Percentiles rank a stretch among this genome's conserved stretches.
Conservation (phyloP, 306 rosid species). For the Boehmeria nivea region DNA sequence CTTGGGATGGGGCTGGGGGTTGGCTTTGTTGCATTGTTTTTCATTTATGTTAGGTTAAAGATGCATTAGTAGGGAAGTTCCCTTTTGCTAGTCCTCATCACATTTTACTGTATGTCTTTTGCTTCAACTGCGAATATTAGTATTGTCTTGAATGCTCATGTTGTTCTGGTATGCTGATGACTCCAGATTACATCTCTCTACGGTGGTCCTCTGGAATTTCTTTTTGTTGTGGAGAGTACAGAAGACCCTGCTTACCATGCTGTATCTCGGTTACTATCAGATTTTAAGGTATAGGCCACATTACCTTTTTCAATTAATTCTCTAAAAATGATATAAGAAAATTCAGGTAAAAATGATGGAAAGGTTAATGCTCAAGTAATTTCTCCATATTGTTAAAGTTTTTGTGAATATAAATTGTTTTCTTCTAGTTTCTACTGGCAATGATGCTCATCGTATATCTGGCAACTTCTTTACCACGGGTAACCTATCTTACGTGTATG, state of each 20-base stretch:
- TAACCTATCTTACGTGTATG: conserved; percentile 12
- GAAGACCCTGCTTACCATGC: conserved; percentile 84
- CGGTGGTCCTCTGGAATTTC: conserved; percentile 91
- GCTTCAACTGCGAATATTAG: no score
- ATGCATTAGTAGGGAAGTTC: background rate
- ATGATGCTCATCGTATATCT: no score
- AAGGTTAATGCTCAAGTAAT: background rate
- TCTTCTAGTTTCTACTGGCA: no score
- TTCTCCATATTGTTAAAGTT: no score
- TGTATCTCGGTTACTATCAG: conserved; percentile 52
- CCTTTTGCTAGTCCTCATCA: conserved; percentile 9
- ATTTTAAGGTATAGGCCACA: conserved; percentile 46
- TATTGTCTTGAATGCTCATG: conserved; percentile 5
- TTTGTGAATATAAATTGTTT: no score
- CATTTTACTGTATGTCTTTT: conserved; percentile 9
- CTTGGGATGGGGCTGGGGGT: no score
- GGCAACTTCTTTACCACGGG: background rate
- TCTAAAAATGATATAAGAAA: background rate
- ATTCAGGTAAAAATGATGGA: background rate
- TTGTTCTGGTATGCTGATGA: conserved; percentile 21
- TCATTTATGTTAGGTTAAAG: no score
- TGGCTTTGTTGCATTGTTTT: no score
- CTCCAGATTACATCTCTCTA: conserved; percentile 91
- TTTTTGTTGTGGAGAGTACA: conserved; percentile 76
- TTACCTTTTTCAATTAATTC: no score